phyloP scores from a whole-genome alignment of 2,329 filamentous ascomycete genomes.

The Didymella lethalis region DNA sequence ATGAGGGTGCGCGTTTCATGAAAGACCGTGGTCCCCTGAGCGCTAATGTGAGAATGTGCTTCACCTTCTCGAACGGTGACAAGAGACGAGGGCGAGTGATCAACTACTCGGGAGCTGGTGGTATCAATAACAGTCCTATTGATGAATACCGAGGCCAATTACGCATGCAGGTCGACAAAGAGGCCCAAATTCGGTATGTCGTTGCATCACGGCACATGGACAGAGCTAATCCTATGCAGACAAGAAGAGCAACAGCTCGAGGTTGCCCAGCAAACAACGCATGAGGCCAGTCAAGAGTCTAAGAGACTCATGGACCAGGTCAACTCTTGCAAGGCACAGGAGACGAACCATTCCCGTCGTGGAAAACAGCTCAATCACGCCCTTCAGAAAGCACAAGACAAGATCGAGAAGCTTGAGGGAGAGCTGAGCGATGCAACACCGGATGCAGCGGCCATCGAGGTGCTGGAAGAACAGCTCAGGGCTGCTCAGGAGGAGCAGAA shows the following conservation, averaged over 20 bases:
- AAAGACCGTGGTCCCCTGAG: conserved; percentile 60
- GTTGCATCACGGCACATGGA: conserved; percentile 2
- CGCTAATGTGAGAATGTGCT: conserved; percentile 76
- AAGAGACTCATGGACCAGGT: conserved; percentile 50
- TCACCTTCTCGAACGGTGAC: conserved; percentile 70
- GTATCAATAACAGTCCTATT: conserved; percentile 61
- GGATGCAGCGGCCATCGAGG: conserved; percentile 64
- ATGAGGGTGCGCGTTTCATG: conserved; percentile 74
- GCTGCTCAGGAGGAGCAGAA: conserved; percentile 61
- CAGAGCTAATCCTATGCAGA: conserved; percentile 25
- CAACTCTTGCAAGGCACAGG: conserved; percentile 59
- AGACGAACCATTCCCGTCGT: conserved; percentile 60
- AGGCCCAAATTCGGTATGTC: conserved; percentile 66
- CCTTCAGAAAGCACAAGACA: conserved; percentile 67
- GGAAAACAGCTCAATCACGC: conserved; percentile 61
- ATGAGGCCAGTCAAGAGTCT: conserved; percentile 36
- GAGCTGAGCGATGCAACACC: conserved; percentile 66
- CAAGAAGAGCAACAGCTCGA: conserved; percentile 58
- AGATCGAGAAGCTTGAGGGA: conserved; percentile 71
- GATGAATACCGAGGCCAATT: conserved; percentile 62
- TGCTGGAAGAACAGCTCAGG: conserved; percentile 59
- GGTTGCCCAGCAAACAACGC: conserved; percentile 58
- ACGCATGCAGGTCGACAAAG: conserved; percentile 82
- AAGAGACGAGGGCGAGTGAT: conserved; percentile 67
- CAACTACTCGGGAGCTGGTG: conserved; percentile 51